A percentile compares a stretch with the other conserved stretches of the same genome.
Conservation (phyloP, 192 early-diverging fungal genomes). For the Coemansia sp. region DNA sequence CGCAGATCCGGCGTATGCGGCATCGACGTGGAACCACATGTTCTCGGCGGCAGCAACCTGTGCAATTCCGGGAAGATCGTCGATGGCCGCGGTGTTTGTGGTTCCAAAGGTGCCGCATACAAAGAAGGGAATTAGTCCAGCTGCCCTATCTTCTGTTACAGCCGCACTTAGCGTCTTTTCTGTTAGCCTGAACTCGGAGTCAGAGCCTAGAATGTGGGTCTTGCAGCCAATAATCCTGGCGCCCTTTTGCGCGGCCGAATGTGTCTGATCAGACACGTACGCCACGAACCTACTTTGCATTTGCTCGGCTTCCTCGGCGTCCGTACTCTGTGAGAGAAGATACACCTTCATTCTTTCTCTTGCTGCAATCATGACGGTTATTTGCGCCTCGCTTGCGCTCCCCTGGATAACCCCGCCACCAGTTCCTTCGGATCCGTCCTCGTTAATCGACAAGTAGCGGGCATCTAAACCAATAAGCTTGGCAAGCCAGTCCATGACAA, state of each 20-base stretch:
- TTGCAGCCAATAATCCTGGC: constrained; percentile 54
- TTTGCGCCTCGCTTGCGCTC: constrained; percentile 60
- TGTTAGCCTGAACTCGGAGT: constrained; percentile 39
- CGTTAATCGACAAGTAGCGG: constrained; percentile 53
- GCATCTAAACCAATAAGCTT: constrained; percentile 62
- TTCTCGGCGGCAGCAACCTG: constrained; percentile 42
- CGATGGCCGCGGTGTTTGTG: constrained; percentile 59
- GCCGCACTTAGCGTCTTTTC: constrained; percentile 49
- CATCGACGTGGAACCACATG: constrained; percentile 68
- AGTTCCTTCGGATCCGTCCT: constrained; percentile 47
- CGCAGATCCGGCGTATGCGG: constrained; percentile 64
- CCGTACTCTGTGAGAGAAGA: constrained; percentile 18
- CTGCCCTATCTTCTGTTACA: constrained; percentile 52
- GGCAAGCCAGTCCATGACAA: constrained; percentile 65
- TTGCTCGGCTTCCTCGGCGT: constrained; percentile 30
- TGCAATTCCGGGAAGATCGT: constrained; percentile 59
- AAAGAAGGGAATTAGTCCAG: constrained; percentile 65
- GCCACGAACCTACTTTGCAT: constrained; percentile 53
- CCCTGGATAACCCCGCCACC: constrained; percentile 70
- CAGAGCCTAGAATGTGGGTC: constrained; percentile 41
- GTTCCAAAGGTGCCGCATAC: constrained; percentile 66
- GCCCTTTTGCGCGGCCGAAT: constrained; percentile 59
- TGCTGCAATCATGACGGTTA: constrained; percentile 63
- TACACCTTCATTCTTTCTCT: constrained; percentile 51
- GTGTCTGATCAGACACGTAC: constrained; percentile 66